Base-by-base conservation (phyloP, 2,329 filamentous ascomycete species). In the Stenocarpella maydis region DNA sequence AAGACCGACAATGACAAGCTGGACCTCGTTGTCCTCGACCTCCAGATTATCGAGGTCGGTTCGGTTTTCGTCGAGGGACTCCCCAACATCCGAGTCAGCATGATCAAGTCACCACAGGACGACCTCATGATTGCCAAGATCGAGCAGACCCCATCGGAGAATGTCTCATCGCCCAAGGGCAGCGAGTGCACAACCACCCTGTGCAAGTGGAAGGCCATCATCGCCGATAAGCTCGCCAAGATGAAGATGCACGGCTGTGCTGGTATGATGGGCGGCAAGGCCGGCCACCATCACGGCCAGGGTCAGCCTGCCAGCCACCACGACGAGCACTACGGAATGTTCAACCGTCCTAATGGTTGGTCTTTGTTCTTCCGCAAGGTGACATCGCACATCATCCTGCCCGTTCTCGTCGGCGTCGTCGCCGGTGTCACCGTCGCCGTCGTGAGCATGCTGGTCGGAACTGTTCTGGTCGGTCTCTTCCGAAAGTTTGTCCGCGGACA, bases 371-470 rank as follows among this genome's bases (percentile, higher is more conserved):
- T 89, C 55, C 83, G 84, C 75, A 86, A 86, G 74, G 83, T 91
- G 61, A 83, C 86, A 72, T 82, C 88, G 45, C 88, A 90, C 71
- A 85, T 94, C 53, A 78, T 93, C 58, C 82, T 93, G 47, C 91
- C 92, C 1, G 83, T 93, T 65, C 80, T 91, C 65, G 85, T 93
- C 72, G 92, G 92, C 69, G 85, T 93, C 72, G 84, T 88, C 28
- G 89, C 90, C 53, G 92, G 91, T 75, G 85, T 93, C 67, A 84
- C 85, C 37, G 88, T 91, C 72, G 53, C 49, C 67, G 87, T 85
- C 49, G 77, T 93, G 55, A 90, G 89, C 67, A 91, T 93, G 86
- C 80, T 90, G 69, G 78, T 91, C 49, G 90, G 90, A 71, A 89
- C 87, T 63, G 74, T 91, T 65, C 82, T 89, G 66, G 85, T 90